Evolutionary conservation across 2,329 filamentous ascomycete genomes (phyloP), one percentile per base, ranked within the genome.

Genomic region (Exophiala sp.): DNA sequence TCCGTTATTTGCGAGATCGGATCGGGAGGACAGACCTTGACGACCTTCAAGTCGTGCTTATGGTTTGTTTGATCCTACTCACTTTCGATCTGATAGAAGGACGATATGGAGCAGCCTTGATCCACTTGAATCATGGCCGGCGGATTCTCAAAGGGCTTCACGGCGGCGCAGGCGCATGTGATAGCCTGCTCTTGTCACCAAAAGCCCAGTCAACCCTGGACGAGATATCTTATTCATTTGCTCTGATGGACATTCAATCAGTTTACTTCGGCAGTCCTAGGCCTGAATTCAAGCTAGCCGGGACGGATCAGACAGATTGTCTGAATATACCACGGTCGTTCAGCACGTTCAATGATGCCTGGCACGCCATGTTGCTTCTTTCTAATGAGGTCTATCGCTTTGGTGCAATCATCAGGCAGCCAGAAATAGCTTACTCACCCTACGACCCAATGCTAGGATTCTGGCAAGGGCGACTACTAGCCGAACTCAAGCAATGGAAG

Each of bases 41-140:
- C 10, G 24, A 47, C 5, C 21, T 36, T 18, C 14, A 47, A 21
- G 42, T 47, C n/a, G 36, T 52, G 5, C 43, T 52, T 3, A 52
- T 52, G 10, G 50, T 52, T 12, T 52, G 50, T 33, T 40, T 52
- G 42, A 8, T 52, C 7, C 43, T 52, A 21, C 43, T 52, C 20
- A 52, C 50, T n/a, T 52, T 52, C 21, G 50, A 52, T 24, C 45
- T 47, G 11, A 52, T 52, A n/a, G 18, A 47, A 40, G 50, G 43
- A 3, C 50, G 50, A n/a, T 52, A 52, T 29, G 32, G 44, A 14
- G 50, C 47, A 18, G 50, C 50, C 9, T 35, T 47, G 6, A 16
- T 52, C 9, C 50, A 52, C 36, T 43, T 52, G 12, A 47, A 41
- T 14, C 42, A 52, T 32, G 50, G 50, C 21, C 16, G 50, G 14